Evolutionary conservation across 192 early-diverging fungal species (phyloP).

Genomic region (Coemansia sp.): DNA sequence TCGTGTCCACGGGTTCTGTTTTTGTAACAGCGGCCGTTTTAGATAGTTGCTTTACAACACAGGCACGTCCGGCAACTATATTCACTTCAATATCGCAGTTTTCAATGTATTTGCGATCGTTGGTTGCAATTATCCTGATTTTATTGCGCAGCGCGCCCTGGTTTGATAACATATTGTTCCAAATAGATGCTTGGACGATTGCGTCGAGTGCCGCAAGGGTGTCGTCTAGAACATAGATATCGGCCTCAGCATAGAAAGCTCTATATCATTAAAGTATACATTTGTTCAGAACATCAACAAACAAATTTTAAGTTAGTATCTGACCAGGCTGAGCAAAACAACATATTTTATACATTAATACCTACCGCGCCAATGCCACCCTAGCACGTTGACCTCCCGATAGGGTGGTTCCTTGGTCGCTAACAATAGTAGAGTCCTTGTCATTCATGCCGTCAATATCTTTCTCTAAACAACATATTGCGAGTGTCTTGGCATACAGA

Average conservation of each 20-base stretch:
- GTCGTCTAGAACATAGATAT: slow-evolving; percentile 79
- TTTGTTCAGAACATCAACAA: slow-evolving; percentile 58
- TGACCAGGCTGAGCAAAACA: neutral
- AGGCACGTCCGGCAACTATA: slow-evolving; percentile 34
- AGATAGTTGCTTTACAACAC: neutral
- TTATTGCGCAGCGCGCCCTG: slow-evolving; percentile 22
- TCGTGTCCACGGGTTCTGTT: neutral
- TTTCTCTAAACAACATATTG: slow-evolving; percentile 60
- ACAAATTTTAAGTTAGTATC: slow-evolving; percentile 57
- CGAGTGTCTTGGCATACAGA: slow-evolving; percentile 58
- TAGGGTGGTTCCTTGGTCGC: slow-evolving; percentile 31
- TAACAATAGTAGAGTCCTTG: slow-evolving; percentile 62
- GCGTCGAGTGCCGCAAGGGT: slow-evolving; percentile 79
- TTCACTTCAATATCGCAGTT: slow-evolving; percentile 49
- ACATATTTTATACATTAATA: slow-evolving; percentile 29
- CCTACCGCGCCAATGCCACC: slow-evolving; percentile 58
- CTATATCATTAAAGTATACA: slow-evolving; percentile 37
- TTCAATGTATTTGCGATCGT: slow-evolving; percentile 47
- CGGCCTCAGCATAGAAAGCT: slow-evolving; percentile 68
- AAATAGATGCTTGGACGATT: slow-evolving; percentile 59
- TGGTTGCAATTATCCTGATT: slow-evolving; percentile 57
- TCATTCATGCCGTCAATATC: slow-evolving; percentile 60
- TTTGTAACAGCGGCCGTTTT: neutral
- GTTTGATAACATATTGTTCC: slow-evolving; percentile 58
- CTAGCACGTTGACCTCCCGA: slow-evolving; percentile 60